Percentiles rank a stretch among this genome's conserved stretches.
These are phyloP conservation scores for Chlorella sp. DNA, from an alignment of 139 green algal species.

Conservation along the genomic window DNA sequence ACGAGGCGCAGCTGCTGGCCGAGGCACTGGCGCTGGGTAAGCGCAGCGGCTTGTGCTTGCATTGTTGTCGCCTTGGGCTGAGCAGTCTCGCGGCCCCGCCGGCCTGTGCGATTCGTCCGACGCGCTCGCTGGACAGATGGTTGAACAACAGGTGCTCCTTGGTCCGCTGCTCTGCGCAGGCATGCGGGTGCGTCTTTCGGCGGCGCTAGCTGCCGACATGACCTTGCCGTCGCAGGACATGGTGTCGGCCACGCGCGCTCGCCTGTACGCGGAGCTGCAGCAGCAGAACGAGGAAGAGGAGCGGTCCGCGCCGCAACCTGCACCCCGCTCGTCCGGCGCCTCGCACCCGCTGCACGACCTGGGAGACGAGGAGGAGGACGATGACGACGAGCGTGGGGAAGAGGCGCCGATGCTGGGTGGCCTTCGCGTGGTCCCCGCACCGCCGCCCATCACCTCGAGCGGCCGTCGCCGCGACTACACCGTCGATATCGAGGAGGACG, in stretches of 20 bases:
- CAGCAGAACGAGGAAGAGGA: neutral
- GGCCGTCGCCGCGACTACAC: neutral
- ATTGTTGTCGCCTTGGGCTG: neutral
- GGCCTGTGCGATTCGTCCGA: neutral
- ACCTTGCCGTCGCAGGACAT: neutral
- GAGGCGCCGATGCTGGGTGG: too few relatives aligned
- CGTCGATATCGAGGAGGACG: slow-evolving; percentile 4
- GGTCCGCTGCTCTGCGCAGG: neutral
- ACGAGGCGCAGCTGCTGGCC: neutral
- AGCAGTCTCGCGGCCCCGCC: neutral
- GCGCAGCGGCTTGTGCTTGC: neutral
- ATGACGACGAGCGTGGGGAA: neutral
- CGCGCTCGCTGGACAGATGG: neutral
- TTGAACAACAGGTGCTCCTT: too few relatives aligned
- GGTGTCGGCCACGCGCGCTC: neutral
- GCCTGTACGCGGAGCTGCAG: neutral
- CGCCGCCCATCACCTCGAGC: neutral
- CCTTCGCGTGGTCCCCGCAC: too few relatives aligned
- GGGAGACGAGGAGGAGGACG: neutral
- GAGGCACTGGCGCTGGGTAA: slow-evolving; percentile 15
- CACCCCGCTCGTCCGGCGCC: too few relatives aligned
- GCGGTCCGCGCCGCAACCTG: too few relatives aligned
- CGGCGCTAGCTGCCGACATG: neutral
- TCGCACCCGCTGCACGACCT: too few relatives aligned
- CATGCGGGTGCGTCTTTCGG: neutral